Conservation (phyloP, 2,329 filamentous ascomycete genomes). For the Aspergillus sp. region DNA sequence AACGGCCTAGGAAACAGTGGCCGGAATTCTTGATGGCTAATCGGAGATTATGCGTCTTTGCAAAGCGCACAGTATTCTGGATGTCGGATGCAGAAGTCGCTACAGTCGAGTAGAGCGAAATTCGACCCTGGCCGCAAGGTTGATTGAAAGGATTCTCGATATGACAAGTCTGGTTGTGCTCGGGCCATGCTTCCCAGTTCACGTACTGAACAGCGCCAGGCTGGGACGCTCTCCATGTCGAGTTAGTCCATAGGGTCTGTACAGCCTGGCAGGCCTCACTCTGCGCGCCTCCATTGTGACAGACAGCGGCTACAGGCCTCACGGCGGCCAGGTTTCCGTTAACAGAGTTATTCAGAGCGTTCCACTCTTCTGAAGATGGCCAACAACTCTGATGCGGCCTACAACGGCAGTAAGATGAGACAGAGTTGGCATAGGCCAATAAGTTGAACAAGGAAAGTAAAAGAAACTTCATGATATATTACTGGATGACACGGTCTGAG, state of each 20-base stretch:
- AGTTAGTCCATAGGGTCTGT: constrained; percentile 22
- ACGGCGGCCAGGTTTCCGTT: constrained; percentile 38
- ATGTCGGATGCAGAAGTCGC: constrained; percentile 33
- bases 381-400: constrained; percentile 36
- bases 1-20: constrained; percentile 18
- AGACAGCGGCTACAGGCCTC: constrained; percentile 32
- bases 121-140: constrained; percentile 35
- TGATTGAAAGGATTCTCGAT: constrained; percentile 26
- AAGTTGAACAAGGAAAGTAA: not conserved
- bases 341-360: constrained; percentile 37
- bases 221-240: constrained; percentile 36
- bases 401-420: constrained; percentile 22
- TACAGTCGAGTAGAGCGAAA: constrained; percentile 40
- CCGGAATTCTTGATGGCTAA: constrained; percentile 17
- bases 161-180: constrained; percentile 37
- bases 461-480: constrained; percentile 1
- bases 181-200: constrained; percentile 43
- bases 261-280: constrained; percentile 10
- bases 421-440: not conserved
- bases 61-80: constrained; percentile 41
- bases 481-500: not conserved
- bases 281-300: constrained; percentile 21
- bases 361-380: constrained; percentile 39
- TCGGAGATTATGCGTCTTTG: constrained; percentile 21
- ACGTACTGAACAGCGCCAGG: constrained; percentile 38